phyloP scores from a whole-genome alignment of 2,329 filamentous ascomycete species.

The Arachnopeziza araneosa region DNA sequence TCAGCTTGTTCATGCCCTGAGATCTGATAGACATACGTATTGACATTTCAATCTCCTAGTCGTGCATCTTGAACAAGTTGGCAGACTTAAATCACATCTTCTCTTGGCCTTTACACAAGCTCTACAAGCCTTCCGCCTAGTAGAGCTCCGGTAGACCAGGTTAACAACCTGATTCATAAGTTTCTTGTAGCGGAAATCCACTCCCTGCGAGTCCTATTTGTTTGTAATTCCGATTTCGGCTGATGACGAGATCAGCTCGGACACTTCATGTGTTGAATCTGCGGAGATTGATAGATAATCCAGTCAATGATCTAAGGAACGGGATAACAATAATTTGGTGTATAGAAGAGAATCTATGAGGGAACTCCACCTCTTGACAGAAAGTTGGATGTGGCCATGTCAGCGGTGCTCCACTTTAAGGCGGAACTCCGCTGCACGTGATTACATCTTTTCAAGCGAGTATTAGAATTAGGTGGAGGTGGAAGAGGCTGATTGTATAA shows the following conservation, averaged over 20 bases:
- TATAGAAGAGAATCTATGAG: too few relatives aligned
- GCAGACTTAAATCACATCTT: slow-evolving; percentile 22
- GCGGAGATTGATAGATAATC: background rate
- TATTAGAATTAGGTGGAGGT: background rate
- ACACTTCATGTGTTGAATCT: background rate
- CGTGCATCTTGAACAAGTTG: slow-evolving; percentile 18
- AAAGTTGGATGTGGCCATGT: background rate
- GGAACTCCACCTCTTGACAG: too few relatives aligned
- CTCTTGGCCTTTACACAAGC: slow-evolving; percentile 22
- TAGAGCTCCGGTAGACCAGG: slow-evolving; percentile 5
- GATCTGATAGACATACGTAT: slow-evolving; percentile 14
- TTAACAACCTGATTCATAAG: background rate
- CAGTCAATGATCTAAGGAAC: background rate
- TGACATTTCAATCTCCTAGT: slow-evolving; percentile 11
- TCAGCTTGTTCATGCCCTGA: background rate
- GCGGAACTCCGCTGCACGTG: slow-evolving; percentile 8
- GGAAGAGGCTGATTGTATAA: background rate
- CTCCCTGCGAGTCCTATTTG: background rate
- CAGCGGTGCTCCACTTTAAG: background rate
- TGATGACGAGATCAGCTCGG: background rate
- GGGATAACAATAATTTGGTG: background rate
- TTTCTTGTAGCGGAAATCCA: background rate
- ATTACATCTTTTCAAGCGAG: background rate
- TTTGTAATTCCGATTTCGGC: background rate
- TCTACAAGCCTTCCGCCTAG: slow-evolving; percentile 17